Base-by-base conservation (phyloP, 2,329 filamentous ascomycete species). In the Zymoseptoria passerinii region DNA sequence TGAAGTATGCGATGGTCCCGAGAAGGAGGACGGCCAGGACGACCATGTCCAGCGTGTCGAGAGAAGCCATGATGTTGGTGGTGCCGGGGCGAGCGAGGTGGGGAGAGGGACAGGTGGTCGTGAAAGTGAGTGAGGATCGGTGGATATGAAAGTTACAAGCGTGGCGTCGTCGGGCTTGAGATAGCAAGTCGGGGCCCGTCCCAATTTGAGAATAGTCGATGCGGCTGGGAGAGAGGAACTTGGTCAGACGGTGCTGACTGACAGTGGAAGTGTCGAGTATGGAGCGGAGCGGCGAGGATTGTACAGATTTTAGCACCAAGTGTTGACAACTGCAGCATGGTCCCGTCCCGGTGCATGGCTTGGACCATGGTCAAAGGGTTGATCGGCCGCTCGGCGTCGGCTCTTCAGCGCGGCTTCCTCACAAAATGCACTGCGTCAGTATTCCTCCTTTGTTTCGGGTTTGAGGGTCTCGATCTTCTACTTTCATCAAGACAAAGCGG, bases 1-100 rank as follows among this genome's bases (percentile, higher is more conserved):
- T 97, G 77, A 99, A 95, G 78, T 97, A 99, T 71, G 92, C 94
- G 61, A 92, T 73, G 52, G 91, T 96, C 66, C 90, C 94, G 59
- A 95, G 74, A 57, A 97, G 82, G 68, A 99, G 87, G 59, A 84
- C 84, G 62, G 85, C 84, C 66, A 99, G 88, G 81, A 99, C 94
- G 70, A 96, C 76, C 68, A 97, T 82, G 82, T 99, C 94, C 78
- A 99, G 80, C 27, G 91, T 95, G 74, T 99, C 94, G 73, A 99
- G 85, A 81, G 96, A 89, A 67, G 92, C 90, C 94, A 99, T 97
- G 69, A 66, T 81, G 52, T 4, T 60, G 44, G 18, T 35, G 48
- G 23, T 52, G 19, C 28, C 19, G 7, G 28, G 6, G 23, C 50
- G 50, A 52, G 50, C 28, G n/a, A 44, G 35, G 35, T 44, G 35